These are phyloP conservation scores for Dictyostelium firmibasis DNA, from an alignment of 78 protist species.

Conservation along the genomic window DNA sequence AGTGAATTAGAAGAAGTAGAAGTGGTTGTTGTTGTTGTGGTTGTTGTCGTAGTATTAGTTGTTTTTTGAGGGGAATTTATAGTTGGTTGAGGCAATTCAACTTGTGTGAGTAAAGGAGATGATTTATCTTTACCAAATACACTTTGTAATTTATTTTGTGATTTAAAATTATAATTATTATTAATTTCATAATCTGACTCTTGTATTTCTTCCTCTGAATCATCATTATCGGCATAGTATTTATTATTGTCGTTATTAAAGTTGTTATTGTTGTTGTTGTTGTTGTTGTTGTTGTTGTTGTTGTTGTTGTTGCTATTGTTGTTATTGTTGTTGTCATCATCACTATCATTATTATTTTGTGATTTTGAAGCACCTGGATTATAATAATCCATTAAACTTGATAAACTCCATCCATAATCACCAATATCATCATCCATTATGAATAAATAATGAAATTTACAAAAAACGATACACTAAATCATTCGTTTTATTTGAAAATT, in stretches of 20 bases:
- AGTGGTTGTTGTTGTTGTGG: not conserved
- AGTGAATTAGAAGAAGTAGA: not conserved
- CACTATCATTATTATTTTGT: not conserved
- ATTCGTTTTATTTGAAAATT: not conserved
- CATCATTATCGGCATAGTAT: not conserved
- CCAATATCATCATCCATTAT: not conserved
- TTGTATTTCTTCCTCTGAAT: not conserved
- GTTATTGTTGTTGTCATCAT: not conserved
- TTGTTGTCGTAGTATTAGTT: not conserved
- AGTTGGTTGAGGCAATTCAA: not conserved
- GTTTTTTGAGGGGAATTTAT: not conserved
- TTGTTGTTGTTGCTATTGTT: not conserved
- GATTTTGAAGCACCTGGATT: not conserved
- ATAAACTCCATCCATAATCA: constrained; percentile 11
- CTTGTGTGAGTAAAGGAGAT: not conserved
- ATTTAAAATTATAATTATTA: not conserved
- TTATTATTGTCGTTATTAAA: not conserved
- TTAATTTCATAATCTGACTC: not conserved
- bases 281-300: not conserved
- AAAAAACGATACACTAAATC: not conserved
- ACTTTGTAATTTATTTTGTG: not conserved
- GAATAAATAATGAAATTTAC: not conserved
- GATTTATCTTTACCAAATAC: no score
- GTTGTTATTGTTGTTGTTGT: not conserved
- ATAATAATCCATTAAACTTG: constrained; percentile 21